These are phyloP conservation scores for Geosmithia morbida DNA, from an alignment of 2,329 filamentous ascomycete species.

Conservation along the genomic window DNA sequence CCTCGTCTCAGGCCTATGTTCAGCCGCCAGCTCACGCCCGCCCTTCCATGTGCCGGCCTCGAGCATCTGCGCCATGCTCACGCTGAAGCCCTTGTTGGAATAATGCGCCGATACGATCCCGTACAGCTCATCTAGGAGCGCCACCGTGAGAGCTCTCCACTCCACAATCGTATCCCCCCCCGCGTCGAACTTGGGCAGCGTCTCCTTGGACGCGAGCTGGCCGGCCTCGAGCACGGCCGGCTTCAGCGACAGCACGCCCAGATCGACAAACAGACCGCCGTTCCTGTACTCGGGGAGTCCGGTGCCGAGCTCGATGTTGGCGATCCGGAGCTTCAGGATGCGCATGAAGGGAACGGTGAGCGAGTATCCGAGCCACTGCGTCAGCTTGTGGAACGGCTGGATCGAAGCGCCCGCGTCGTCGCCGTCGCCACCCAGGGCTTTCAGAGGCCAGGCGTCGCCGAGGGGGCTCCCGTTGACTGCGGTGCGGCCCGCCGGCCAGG, in stretches of 20 bases:
- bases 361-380: conserved; percentile 59
- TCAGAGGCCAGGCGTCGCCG: conserved; percentile 35
- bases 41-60: conserved; percentile 46
- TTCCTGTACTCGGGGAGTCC: conserved; percentile 61
- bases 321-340: conserved; percentile 34
- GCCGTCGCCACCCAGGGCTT: conserved; percentile 6
- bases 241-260: conserved; percentile 37
- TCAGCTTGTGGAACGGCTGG: conserved; percentile 5
- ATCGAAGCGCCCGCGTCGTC: conserved; percentile 1
- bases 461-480: conserved; percentile 23
- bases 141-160: conserved; percentile 45
- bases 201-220: conserved; percentile 21
- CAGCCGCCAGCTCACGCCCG: conserved; percentile 67
- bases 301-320: conserved; percentile 41
- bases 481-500: conserved; percentile 39
- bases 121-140: conserved; percentile 36
- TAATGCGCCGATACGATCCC: conserved; percentile 22
- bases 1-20: conserved; percentile 64
- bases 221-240: conserved; percentile 25
- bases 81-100: conserved; percentile 14
- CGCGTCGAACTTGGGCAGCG: conserved; percentile 35
- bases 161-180: conserved; percentile 44
- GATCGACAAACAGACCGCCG: conserved; percentile 52
- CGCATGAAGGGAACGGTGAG: conserved; percentile 50
- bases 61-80: conserved; percentile 34